Conservation (phyloP, 208 protist genomes). For the Trypanosomatidae sp. region DNA sequence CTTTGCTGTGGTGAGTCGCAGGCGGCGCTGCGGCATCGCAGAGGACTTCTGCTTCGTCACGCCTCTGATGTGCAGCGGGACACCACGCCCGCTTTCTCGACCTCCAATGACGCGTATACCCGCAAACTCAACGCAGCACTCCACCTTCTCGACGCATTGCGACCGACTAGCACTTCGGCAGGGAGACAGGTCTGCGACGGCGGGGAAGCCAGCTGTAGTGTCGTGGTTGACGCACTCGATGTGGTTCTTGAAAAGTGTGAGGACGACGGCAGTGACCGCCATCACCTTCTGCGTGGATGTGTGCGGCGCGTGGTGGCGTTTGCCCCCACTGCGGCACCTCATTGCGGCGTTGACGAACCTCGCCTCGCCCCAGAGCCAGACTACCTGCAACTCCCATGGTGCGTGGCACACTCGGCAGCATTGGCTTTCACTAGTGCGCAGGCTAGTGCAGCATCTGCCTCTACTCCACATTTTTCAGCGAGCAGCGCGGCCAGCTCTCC, state of each 20-base stretch:
- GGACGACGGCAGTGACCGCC: neutral
- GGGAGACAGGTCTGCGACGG: neutral
- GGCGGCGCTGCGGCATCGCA: constrained; percentile 6
- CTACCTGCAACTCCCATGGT: constrained; percentile 3
- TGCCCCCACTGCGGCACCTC: neutral
- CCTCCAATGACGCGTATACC: neutral
- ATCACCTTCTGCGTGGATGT: neutral
- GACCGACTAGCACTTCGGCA: neutral
- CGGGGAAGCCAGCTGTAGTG: neutral
- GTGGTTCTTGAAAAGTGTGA: neutral
- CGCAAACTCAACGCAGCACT: neutral
- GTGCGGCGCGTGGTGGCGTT: constrained; percentile 4
- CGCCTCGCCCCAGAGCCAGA: constrained; percentile 1
- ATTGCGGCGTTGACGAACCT: neutral
- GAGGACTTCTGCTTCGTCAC: neutral
- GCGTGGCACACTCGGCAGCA: constrained; percentile 1
- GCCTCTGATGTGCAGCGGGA: neutral
- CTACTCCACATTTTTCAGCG: neutral
- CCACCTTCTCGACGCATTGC: constrained; percentile 3
- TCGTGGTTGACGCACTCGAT: constrained; percentile 3
- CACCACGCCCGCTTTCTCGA: neutral
- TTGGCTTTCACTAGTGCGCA: neutral
- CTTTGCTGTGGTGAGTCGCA: constrained; percentile 3
- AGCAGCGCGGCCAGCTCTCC: neutral
- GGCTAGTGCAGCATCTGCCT: neutral